Percentiles rank a stretch among this genome's conserved stretches.
Evolutionary conservation across 352 stramenopile species (phyloP).

Genomic region (Globisporangium abappressorium): DNA sequence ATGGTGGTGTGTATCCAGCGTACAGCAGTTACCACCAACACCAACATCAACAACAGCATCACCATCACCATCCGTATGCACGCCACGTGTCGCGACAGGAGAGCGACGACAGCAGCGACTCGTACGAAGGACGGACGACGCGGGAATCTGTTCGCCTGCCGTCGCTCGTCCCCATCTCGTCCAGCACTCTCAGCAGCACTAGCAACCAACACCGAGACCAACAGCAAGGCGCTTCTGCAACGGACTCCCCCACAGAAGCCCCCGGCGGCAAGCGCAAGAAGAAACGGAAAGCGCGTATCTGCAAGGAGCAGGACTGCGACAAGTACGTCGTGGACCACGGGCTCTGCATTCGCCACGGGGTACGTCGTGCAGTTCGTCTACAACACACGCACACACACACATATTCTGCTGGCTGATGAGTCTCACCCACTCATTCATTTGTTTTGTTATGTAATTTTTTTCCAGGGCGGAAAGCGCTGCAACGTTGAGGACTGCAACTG

Average conservation of each 20-base stretch:
- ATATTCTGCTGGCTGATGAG: neutral
- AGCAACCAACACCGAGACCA: neutral
- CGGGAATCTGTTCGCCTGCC: neutral
- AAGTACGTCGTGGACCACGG: slow-evolving; percentile 48
- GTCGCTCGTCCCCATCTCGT: neutral
- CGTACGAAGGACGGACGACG: neutral
- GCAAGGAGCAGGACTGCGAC: slow-evolving; percentile 33
- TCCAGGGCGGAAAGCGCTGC: slow-evolving; percentile 38
- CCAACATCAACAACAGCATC: neutral
- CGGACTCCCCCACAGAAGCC: neutral
- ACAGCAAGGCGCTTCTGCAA: neutral
- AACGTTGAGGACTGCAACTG: slow-evolving; percentile 36
- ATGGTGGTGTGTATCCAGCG: neutral
- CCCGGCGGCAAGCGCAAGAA: slow-evolving; percentile 22
- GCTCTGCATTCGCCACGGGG: slow-evolving; percentile 42
- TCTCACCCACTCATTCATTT: neutral
- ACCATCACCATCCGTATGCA: neutral
- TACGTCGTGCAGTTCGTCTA: slow-evolving; percentile 11
- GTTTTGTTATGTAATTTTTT: neutral
- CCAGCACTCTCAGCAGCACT: neutral
- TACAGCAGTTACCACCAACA: neutral
- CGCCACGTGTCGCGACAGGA: neutral
- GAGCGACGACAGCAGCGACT: slow-evolving; percentile 4
- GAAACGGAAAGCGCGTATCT: slow-evolving; percentile 42
- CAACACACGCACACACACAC: neutral